Percentiles rank a stretch among this genome's conserved stretches.
Conservation (phyloP, 2,329 filamentous ascomycete species). For the Mollisiaceae sp. region DNA sequence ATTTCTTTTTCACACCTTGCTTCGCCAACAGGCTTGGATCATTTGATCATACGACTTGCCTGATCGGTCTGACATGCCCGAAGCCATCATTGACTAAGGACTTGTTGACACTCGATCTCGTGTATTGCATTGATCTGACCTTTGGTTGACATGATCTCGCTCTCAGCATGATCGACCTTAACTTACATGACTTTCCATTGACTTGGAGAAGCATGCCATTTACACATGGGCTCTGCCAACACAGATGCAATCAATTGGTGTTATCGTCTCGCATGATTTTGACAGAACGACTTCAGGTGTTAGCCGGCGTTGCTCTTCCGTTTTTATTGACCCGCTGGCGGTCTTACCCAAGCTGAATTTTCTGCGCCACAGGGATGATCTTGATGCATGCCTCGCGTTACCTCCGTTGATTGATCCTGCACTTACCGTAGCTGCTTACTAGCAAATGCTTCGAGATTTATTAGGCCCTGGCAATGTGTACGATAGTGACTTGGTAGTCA, state of each 20-base stretch:
- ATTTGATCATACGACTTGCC: constrained; percentile 2
- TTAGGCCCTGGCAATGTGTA: constrained; percentile 25
- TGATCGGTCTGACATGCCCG: constrained; percentile 27
- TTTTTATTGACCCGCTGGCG: not conserved
- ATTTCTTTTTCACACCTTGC: constrained; percentile 32
- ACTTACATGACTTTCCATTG: constrained; percentile 32
- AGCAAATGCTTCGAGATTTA: constrained; percentile 8
- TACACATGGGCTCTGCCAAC: constrained; percentile 1
- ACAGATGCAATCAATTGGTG: constrained; percentile 11
- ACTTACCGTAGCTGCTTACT: constrained; percentile 13
- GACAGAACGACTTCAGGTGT: not conserved
- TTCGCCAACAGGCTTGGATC: not conserved
- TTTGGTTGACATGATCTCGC: constrained; percentile 36
- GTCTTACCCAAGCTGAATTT: constrained; percentile 1
- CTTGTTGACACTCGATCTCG: constrained; percentile 23
- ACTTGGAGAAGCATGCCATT: constrained; percentile 10
- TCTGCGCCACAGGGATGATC: not conserved
- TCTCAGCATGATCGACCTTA: constrained; percentile 28
- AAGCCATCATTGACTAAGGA: constrained; percentile 1
- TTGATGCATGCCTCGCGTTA: constrained; percentile 7
- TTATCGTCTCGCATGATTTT: constrained; percentile 6
- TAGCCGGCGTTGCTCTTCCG: not conserved
- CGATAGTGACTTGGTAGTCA: constrained; percentile 27
- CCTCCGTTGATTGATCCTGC: constrained; percentile 10
- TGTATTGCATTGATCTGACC: constrained; percentile 36